phyloP scores from a whole-genome alignment of 306 rosid species.

The Alnus glutinosa region DNA sequence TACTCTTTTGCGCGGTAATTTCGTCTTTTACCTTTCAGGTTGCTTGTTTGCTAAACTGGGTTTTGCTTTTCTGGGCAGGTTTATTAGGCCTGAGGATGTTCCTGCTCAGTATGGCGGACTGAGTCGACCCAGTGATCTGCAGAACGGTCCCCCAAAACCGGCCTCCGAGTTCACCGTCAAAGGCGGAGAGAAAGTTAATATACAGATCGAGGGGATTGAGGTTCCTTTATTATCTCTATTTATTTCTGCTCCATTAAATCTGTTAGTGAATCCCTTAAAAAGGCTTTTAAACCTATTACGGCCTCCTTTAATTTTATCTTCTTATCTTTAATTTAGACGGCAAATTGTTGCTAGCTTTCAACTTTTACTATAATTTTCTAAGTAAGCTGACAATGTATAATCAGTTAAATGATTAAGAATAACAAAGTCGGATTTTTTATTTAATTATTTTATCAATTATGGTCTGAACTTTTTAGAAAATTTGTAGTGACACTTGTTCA shows the following conservation, averaged over 20 bases:
- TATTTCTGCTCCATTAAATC: neutral
- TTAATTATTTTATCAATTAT: no score
- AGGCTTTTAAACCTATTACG: neutral
- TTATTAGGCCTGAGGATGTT: conserved; percentile 85
- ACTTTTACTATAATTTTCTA: no score
- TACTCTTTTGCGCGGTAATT: neutral
- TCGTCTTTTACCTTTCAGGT: conserved; percentile 16
- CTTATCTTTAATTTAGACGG: no score
- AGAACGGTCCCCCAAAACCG: conserved; percentile 82
- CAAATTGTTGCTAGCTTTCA: no score
- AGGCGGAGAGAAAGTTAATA: conserved; percentile 97
- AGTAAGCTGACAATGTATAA: no score
- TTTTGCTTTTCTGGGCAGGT: conserved; percentile 47
- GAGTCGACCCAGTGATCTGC: conserved; percentile 60
- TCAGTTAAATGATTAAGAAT: no score
- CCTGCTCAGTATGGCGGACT: conserved; percentile 97
- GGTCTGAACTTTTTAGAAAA: no score
- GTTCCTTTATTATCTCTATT: conserved; percentile 26
- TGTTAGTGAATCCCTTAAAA: neutral
- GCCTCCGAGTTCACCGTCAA: conserved; percentile 91
- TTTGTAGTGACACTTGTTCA: no score
- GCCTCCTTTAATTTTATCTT: no score
- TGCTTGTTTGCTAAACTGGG: conserved; percentile 13
- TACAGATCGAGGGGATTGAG: conserved; percentile 98
- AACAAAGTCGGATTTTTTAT: no score